These are phyloP conservation scores for Solanum microdontum DNA, from an alignment of 257 asterid species.

Conservation along the genomic window DNA sequence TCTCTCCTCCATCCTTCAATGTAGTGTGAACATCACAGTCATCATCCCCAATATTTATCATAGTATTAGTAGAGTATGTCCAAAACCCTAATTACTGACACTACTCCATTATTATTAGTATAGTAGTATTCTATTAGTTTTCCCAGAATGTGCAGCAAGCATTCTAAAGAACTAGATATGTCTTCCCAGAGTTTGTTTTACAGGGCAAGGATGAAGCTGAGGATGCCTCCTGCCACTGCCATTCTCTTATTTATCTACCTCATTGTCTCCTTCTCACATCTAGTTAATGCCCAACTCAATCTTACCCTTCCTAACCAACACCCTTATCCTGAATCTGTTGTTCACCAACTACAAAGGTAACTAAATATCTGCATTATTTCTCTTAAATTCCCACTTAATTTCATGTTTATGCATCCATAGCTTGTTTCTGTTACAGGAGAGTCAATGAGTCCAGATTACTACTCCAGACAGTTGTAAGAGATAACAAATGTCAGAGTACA, in stretches of 20 bases:
- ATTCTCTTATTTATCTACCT: slow-evolving; percentile 21
- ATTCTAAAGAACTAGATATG: slow-evolving; percentile 1
- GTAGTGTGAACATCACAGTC: not conserved
- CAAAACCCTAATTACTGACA: not conserved
- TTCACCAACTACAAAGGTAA: slow-evolving; percentile 38
- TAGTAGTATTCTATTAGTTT: not conserved
- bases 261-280: slow-evolving; percentile 3
- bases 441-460: slow-evolving; percentile 4
- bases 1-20: not conserved
- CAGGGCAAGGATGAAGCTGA: slow-evolving; percentile 10
- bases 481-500: not conserved
- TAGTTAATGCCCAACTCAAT: slow-evolving; percentile 16
- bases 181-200: not conserved
- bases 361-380: slow-evolving; percentile 5
- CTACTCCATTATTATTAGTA: not conserved
- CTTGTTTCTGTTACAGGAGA: not conserved
- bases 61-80: not conserved
- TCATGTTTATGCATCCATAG: not conserved
- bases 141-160: not conserved
- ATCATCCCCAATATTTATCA: not conserved
- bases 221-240: slow-evolving; percentile 19
- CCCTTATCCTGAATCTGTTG: slow-evolving; percentile 35
- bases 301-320: slow-evolving; percentile 40
- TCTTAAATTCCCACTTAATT: not conserved
- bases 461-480: not conserved